Evolutionary conservation across 2,329 filamentous ascomycete species (phyloP).

Genomic region (Mycogone perniciosa): DNA sequence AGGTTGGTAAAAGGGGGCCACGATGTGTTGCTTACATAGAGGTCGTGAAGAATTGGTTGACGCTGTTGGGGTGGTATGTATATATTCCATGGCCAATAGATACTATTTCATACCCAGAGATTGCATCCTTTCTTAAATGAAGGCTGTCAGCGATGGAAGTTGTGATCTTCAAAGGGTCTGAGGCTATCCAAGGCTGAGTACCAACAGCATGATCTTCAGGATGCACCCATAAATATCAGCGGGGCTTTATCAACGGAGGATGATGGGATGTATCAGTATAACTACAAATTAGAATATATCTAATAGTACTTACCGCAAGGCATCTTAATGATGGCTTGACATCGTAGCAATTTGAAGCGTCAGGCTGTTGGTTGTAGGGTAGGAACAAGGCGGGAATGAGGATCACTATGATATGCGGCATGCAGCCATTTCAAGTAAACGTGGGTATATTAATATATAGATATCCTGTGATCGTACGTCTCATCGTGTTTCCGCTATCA

Average conservation of each 20-base stretch:
- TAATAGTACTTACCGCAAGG: background rate
- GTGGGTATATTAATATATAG: background rate
- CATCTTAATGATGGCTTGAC: too few relatives aligned
- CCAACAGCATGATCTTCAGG: background rate
- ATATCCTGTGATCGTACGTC: background rate
- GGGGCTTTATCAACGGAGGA: background rate
- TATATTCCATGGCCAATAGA: background rate
- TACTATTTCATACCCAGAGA: background rate
- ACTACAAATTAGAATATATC: background rate
- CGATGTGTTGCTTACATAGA: background rate
- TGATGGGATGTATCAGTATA: background rate
- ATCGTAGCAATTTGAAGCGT: too few relatives aligned
- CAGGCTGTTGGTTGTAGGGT: too few relatives aligned
- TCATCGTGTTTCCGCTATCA: background rate
- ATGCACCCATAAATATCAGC: background rate
- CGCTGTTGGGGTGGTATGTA: background rate
- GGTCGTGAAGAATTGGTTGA: background rate
- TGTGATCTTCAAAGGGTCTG: background rate
- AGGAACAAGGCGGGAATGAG: too few relatives aligned
- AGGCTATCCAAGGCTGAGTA: background rate
- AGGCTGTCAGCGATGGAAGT: background rate
- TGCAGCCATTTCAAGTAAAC: too few relatives aligned
- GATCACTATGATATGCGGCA: too few relatives aligned
- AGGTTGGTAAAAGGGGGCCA: conserved; percentile 11
- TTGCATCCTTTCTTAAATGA: too few relatives aligned